Percentiles rank a stretch among this genome's conserved stretches.
phyloP scores from a whole-genome alignment of 1,284 basidiomycete species.

The Ustilago shanxiensis region DNA sequence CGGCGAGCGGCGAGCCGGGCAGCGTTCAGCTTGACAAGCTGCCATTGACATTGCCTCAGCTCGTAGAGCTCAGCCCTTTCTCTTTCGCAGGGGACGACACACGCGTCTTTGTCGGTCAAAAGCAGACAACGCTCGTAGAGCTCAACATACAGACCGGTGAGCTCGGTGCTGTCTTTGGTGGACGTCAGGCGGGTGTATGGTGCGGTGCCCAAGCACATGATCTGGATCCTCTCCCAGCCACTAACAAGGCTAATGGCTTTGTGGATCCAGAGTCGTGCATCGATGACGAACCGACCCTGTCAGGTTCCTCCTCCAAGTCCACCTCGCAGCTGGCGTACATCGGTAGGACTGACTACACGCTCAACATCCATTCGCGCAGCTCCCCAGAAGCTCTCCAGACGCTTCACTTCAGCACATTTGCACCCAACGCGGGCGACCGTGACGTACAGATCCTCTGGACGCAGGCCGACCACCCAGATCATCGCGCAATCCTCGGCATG shows the following conservation, averaged over 20 bases:
- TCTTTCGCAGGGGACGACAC: slow-evolving; percentile 79
- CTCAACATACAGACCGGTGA: slow-evolving; percentile 85
- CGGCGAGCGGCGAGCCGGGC: slow-evolving; percentile 24
- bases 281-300: slow-evolving; percentile 45
- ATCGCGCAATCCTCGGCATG: slow-evolving; percentile 58
- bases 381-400: slow-evolving; percentile 62
- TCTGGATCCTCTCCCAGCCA: slow-evolving; percentile 10
- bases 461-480: slow-evolving; percentile 50
- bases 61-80: slow-evolving; percentile 88
- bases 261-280: slow-evolving; percentile 43
- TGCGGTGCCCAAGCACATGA: slow-evolving; percentile 43
- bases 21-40: slow-evolving; percentile 76
- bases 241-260: neutral
- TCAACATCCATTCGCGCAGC: slow-evolving; percentile 64
- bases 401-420: slow-evolving; percentile 64
- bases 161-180: slow-evolving; percentile 81
- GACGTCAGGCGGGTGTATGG: slow-evolving; percentile 52
- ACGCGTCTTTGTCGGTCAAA: slow-evolving; percentile 84
- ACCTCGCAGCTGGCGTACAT: slow-evolving; percentile 56
- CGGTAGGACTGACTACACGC: slow-evolving; percentile 67
- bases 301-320: slow-evolving; percentile 41
- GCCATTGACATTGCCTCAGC: slow-evolving; percentile 84
- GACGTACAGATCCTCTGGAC: slow-evolving; percentile 63
- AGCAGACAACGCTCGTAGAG: slow-evolving; percentile 83
- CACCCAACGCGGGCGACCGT: slow-evolving; percentile 65